These are phyloP conservation scores for Ilex paraguariensis DNA, from an alignment of 305 asterid species.

Conservation along the genomic window DNA sequence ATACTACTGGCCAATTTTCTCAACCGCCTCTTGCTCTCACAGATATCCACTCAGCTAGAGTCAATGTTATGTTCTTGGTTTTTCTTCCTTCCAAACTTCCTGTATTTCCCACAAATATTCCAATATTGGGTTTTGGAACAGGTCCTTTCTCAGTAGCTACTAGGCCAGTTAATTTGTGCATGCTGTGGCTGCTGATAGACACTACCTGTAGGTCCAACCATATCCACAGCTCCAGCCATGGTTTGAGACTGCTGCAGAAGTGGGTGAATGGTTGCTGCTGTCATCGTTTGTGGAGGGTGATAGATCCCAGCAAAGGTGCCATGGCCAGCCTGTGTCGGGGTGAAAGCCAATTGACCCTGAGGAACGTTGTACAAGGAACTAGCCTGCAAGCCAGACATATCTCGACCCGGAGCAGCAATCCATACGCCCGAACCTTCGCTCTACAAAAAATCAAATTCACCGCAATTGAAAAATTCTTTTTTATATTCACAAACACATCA, in stretches of 20 bases:
- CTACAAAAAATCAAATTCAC: slow-evolving; percentile 33
- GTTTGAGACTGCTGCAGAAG: slow-evolving; percentile 81
- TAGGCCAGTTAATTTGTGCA: slow-evolving; percentile 35
- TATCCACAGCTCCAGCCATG: slow-evolving; percentile 61
- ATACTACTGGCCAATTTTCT: slow-evolving; percentile 6
- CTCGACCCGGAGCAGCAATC: slow-evolving; percentile 64
- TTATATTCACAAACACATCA: too few relatives aligned
- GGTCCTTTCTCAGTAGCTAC: slow-evolving; percentile 20
- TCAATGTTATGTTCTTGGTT: background rate
- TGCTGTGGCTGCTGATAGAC: slow-evolving; percentile 33
- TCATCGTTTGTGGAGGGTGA: slow-evolving; percentile 75
- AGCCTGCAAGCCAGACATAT: slow-evolving; percentile 63
- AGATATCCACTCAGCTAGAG: background rate
- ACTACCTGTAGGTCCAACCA: slow-evolving; percentile 26
- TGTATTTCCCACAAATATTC: background rate
- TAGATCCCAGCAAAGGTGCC: slow-evolving; percentile 70
- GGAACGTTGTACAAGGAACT: slow-evolving; percentile 83
- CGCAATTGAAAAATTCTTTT: background rate
- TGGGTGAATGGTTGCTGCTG: slow-evolving; percentile 66
- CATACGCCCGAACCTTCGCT: slow-evolving; percentile 75
- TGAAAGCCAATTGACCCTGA: slow-evolving; percentile 75
- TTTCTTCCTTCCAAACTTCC: background rate
- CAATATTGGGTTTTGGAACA: background rate
- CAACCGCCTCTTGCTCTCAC: background rate
- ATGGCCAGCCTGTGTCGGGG: slow-evolving; percentile 78